These are phyloP conservation scores for Endotrypanum monterogeii DNA, from an alignment of 208 protist species.

Conservation along the genomic window DNA sequence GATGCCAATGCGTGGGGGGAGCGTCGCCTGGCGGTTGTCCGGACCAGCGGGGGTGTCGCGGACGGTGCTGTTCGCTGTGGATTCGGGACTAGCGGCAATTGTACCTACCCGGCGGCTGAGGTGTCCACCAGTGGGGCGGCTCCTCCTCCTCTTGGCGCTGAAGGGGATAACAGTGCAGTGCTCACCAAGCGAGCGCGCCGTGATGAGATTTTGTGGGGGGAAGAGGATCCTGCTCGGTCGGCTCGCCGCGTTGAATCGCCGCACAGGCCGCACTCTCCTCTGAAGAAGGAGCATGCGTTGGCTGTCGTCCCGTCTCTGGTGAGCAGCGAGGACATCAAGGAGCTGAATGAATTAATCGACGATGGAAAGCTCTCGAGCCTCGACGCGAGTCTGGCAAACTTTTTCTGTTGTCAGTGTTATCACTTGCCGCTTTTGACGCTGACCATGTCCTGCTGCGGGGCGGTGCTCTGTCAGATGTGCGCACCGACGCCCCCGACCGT, in stretches of 20 bases:
- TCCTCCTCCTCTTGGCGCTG: neutral
- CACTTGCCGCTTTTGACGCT: conserved; percentile 56
- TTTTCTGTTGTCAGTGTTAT: conserved; percentile 62
- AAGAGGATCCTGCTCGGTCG: conserved; percentile 7
- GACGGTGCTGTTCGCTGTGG: neutral
- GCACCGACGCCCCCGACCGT: conserved; percentile 52
- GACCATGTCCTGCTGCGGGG: conserved; percentile 85
- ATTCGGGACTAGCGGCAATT: neutral
- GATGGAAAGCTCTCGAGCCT: conserved; percentile 42
- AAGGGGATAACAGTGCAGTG: neutral
- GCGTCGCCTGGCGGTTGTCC: conserved; percentile 8
- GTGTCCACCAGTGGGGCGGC: neutral
- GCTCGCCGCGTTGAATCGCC: conserved; percentile 20
- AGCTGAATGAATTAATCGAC: conserved; percentile 69
- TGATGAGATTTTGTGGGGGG: conserved; percentile 3
- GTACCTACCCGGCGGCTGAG: neutral
- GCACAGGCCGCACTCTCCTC: conserved; percentile 16
- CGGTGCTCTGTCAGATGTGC: conserved; percentile 63
- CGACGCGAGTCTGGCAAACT: conserved; percentile 29
- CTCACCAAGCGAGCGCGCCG: conserved; percentile 11
- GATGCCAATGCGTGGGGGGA: conserved; percentile 25
- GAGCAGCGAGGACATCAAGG: conserved; percentile 48
- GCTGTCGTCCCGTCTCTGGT: conserved; percentile 39
- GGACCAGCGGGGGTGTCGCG: neutral
- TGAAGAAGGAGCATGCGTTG: conserved; percentile 60